phyloP scores from a whole-genome alignment of 2,329 filamentous ascomycete genomes.

The Sporothrix dimorphospora region DNA sequence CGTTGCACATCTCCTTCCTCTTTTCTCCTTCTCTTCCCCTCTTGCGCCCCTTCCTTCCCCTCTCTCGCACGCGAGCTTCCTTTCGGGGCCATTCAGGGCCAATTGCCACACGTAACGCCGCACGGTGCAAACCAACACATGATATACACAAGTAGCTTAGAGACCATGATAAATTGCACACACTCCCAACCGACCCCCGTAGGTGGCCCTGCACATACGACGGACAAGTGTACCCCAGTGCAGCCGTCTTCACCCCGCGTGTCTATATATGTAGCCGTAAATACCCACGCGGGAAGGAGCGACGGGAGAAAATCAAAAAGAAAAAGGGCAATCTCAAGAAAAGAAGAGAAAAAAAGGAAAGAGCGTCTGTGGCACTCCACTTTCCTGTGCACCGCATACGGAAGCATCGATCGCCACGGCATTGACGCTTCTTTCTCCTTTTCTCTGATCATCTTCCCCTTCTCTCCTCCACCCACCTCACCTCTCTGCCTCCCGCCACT shows the following conservation, averaged over 20 bases:
- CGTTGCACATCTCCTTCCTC: conserved; percentile 11
- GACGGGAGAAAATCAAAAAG: background rate
- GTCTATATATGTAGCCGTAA: conserved; percentile 16
- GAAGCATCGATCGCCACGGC: background rate
- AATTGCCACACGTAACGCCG: background rate
- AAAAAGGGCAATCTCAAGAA: background rate
- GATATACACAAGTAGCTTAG: background rate
- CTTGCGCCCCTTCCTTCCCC: background rate
- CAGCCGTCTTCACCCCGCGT: background rate
- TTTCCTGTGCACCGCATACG: background rate
- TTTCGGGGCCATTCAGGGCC: background rate
- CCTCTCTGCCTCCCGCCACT: background rate
- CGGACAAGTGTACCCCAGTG: background rate
- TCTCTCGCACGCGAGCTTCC: background rate
- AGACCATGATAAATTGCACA: background rate
- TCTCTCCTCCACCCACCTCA: background rate
- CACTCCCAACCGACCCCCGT: background rate
- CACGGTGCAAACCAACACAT: background rate
- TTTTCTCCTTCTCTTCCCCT: background rate
- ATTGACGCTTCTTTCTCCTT: background rate
- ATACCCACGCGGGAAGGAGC: conserved; percentile 19
- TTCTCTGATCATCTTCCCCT: background rate
- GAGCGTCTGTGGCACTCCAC: background rate
- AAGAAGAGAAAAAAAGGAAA: background rate
- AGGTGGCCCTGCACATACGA: background rate